A percentile compares a stretch with the other conserved stretches of the same genome.
Conservation (phyloP, 73 alveolate genomes). For the Paramecium pentaurelia region DNA sequence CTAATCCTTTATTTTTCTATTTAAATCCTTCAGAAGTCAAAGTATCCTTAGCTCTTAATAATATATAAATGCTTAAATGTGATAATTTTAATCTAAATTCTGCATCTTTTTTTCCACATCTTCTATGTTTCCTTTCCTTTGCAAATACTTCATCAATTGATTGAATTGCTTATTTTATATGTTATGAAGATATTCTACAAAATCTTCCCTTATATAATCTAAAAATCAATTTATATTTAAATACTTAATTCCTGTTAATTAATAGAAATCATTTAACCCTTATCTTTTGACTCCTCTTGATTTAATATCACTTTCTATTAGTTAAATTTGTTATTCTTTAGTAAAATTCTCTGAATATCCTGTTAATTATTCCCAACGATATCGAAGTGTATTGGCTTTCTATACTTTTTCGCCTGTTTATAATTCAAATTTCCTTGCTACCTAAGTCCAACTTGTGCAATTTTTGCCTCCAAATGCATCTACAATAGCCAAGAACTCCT, state of each 20-base stretch:
- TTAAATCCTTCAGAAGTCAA: neutral
- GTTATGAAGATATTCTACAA: neutral
- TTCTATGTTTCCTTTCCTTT: neutral
- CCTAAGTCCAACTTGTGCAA: neutral
- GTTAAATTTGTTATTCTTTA: neutral
- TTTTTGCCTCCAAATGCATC: constrained; percentile 13
- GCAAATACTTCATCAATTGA: neutral
- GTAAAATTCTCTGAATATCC: neutral
- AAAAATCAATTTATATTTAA: neutral
- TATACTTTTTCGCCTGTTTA: neutral
- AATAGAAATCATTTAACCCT: neutral
- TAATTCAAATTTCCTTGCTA: neutral
- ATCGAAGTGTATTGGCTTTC: neutral
- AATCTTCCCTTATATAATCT: neutral
- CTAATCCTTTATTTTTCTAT: neutral
- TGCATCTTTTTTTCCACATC: neutral
- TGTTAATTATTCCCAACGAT: neutral
- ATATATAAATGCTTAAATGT: neutral
- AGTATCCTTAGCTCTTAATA: neutral
- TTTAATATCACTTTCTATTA: neutral
- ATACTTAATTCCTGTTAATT: neutral
- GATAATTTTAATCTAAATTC: neutral
- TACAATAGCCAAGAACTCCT: neutral
- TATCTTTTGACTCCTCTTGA: neutral
- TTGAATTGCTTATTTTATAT: neutral